phyloP scores from a whole-genome alignment of 2,329 filamentous ascomycete species.

The Graphilbum fragrans region DNA sequence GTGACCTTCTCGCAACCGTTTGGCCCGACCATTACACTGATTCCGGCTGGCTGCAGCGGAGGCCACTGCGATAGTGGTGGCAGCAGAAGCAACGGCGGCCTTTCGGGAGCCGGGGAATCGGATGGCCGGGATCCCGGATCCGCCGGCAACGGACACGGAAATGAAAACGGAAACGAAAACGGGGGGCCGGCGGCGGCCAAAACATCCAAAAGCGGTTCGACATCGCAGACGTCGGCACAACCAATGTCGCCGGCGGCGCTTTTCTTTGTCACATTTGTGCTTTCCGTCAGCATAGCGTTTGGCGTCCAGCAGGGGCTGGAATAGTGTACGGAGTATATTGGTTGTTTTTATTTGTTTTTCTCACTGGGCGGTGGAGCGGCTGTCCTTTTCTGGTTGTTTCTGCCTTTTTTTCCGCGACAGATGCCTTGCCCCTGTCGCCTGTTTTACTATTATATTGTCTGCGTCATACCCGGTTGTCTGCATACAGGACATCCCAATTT shows the following conservation, averaged over 20 bases:
- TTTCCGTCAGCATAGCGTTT: conserved; percentile 22
- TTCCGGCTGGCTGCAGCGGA: too few relatives aligned
- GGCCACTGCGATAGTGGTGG: too few relatives aligned
- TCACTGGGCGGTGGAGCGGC: too few relatives aligned
- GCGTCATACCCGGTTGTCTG: too few relatives aligned
- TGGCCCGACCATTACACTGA: conserved; percentile 28
- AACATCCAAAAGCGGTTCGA: conserved; percentile 4
- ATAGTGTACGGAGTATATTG: conserved; percentile 3
- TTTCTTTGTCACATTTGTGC: conserved; percentile 9
- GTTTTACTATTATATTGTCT: too few relatives aligned
- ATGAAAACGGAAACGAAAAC: too few relatives aligned
- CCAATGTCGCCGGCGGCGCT: conserved; percentile 4
- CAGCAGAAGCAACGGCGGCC: too few relatives aligned
- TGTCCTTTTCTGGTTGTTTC: not conserved
- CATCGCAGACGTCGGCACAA: conserved; percentile 5
- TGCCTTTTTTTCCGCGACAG: not conserved
- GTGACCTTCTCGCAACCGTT: conserved; percentile 33
- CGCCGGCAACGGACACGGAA: too few relatives aligned
- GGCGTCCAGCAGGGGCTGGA: conserved; percentile 21
- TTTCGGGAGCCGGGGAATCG: too few relatives aligned
- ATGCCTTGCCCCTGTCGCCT: not conserved
- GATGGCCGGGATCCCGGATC: too few relatives aligned
- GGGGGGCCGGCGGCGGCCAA: conserved; percentile 8
- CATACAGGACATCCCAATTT: too few relatives aligned
- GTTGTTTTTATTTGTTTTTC: conserved; percentile 7